A percentile compares a stretch with the other conserved stretches of the same genome.
Conservation (phyloP, 2,329 filamentous ascomycete species). For the Ophiognomonia clavigignenti-juglandacearum region DNA sequence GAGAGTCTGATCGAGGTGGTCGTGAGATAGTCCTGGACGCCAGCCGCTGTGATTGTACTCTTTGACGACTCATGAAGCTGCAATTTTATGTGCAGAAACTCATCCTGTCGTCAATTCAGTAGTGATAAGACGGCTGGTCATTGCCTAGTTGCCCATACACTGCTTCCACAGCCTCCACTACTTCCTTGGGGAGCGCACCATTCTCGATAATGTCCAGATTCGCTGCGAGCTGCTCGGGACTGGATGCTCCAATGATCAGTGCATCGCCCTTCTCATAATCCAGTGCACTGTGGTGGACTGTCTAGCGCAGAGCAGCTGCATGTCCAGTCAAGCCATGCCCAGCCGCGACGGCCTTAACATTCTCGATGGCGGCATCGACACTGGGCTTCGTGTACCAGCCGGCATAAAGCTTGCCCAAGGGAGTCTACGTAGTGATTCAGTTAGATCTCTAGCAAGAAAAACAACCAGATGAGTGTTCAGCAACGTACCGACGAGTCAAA, state of each 20-base stretch:
- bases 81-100: too few relatives aligned
- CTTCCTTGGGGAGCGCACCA: constrained; percentile 34
- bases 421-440: too few relatives aligned
- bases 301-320: constrained; percentile 37
- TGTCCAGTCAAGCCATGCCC: constrained; percentile 33
- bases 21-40: too few relatives aligned
- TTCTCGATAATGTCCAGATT: constrained; percentile 31
- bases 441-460: not conserved
- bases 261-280: constrained; percentile 27
- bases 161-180: constrained; percentile 12
- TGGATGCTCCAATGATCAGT: constrained; percentile 32
- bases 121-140: too few relatives aligned
- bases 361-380: constrained; percentile 23
- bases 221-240: constrained; percentile 27
- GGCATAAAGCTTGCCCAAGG: constrained; percentile 23
- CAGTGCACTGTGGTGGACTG: constrained; percentile 30
- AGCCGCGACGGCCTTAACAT: constrained; percentile 21
- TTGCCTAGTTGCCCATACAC: too few relatives aligned
- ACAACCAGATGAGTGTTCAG: not conserved
- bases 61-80: too few relatives aligned
- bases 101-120: too few relatives aligned
- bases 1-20: too few relatives aligned
- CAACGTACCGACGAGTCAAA: not conserved
- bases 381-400: constrained; percentile 23
- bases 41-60: too few relatives aligned